Conservation (phyloP, 805 yeast genomes). For the Candida dendrica region DNA sequence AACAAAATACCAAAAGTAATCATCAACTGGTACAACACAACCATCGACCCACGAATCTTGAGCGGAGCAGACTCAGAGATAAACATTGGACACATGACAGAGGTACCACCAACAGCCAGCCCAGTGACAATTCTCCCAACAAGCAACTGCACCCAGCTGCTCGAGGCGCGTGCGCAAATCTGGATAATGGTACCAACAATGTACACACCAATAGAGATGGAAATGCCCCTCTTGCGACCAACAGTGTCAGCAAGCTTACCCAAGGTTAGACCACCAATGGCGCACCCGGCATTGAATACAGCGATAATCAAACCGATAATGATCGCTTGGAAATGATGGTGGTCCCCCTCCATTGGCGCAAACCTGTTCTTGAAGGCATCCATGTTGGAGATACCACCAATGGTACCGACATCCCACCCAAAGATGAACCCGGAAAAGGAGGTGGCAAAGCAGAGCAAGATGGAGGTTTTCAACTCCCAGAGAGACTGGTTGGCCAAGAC, state of each 20-base stretch:
- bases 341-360: slow-evolving; percentile 38
- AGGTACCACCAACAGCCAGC: slow-evolving; percentile 67
- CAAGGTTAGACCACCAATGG: slow-evolving; percentile 56
- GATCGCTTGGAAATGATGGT: slow-evolving; percentile 32
- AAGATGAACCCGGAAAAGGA: slow-evolving; percentile 68
- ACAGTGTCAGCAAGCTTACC: slow-evolving; percentile 48
- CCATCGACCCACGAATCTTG: slow-evolving; percentile 64
- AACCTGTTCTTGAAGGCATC: slow-evolving; percentile 45
- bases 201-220: slow-evolving; percentile 46
- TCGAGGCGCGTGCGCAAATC: slow-evolving; percentile 34
- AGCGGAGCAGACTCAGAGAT: slow-evolving; percentile 66
- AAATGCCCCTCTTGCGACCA: slow-evolving; percentile 56
- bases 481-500: neutral
- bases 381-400: slow-evolving; percentile 66
- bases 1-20: slow-evolving; percentile 66
- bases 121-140: slow-evolving; percentile 67
- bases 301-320: slow-evolving; percentile 48
- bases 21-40: slow-evolving; percentile 62
- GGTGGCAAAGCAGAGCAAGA: slow-evolving; percentile 27
- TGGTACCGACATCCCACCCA: slow-evolving; percentile 77
- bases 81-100: slow-evolving; percentile 71
- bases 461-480: neutral
- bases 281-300: slow-evolving; percentile 63
- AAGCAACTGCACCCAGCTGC: slow-evolving; percentile 55
- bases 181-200: slow-evolving; percentile 56